Evolutionary conservation across 169 alveolate species (phyloP).

Genomic region (Cryptosporidium xiaoi): DNA sequence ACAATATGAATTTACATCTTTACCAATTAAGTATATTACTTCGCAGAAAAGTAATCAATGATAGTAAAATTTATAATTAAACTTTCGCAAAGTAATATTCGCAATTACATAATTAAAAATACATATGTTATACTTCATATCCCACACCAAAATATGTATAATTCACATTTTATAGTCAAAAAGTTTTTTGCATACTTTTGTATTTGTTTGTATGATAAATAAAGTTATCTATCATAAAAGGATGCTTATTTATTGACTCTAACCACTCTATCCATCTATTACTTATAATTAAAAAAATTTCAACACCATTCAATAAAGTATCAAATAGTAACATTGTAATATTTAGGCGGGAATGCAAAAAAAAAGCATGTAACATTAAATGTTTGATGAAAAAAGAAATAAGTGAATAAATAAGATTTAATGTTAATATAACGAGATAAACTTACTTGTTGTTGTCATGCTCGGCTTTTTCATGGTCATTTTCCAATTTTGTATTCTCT

Average conservation of each 20-base stretch:
- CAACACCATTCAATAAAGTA: neutral
- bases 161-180: neutral
- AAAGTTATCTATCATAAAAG: conserved; percentile 53
- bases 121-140: too few relatives aligned
- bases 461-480: neutral
- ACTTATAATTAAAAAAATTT: neutral
- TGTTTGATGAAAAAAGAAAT: neutral
- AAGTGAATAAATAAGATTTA: neutral
- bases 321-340: too few relatives aligned
- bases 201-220: conserved; percentile 27
- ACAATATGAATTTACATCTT: conserved; percentile 14
- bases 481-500: neutral
- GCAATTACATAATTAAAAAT: too few relatives aligned
- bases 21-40: conserved; percentile 51
- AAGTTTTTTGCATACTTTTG: neutral
- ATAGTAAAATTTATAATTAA: neutral
- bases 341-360: too few relatives aligned
- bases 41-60: conserved; percentile 46
- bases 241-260: conserved; percentile 57
- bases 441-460: conserved; percentile 45
- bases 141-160: too few relatives aligned
- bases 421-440: neutral
- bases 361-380: neutral
- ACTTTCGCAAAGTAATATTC: too few relatives aligned
- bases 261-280: conserved; percentile 71